Conservation (phyloP, 768 basidiomycete genomes). For the Phlebiopsis gigantea region DNA sequence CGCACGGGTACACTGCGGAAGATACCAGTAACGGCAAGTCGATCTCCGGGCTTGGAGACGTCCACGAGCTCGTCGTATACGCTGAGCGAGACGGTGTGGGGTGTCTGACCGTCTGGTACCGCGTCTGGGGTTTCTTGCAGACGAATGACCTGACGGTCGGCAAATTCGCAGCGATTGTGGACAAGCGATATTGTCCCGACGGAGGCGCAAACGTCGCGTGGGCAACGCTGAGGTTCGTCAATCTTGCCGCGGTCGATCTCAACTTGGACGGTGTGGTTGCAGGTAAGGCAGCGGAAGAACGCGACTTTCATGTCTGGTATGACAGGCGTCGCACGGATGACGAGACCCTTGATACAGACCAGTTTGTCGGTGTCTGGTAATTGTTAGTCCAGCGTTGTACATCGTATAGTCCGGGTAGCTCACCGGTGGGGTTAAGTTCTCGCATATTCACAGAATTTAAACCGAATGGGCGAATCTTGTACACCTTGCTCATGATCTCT, state of each 20-base stretch:
- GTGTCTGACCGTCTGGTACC: conserved; percentile 97
- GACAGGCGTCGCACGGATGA: conserved; percentile 95
- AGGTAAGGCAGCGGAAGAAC: conserved; percentile 95
- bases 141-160: conserved; percentile 91
- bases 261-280: conserved; percentile 94
- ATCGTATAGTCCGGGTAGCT: too few relatives aligned
- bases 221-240: conserved; percentile 86
- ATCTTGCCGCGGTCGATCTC: conserved; percentile 99
- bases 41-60: conserved; percentile 92
- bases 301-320: conserved; percentile 99
- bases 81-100: conserved; percentile 93
- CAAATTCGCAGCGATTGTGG: conserved; percentile 96
- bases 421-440: conserved; percentile 89
- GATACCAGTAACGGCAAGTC: conserved; percentile 86
- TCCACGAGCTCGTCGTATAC: conserved; percentile 99
- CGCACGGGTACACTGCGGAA: conserved; percentile 95
- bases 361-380: conserved; percentile 92
- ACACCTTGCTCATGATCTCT: conserved; percentile 82
- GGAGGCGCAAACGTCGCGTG: conserved; percentile 86
- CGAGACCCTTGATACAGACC: conserved; percentile 91
- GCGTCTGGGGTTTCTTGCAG: conserved; percentile 97
- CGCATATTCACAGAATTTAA: conserved; percentile 87
- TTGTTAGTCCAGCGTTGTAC: background rate
- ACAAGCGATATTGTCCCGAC: conserved; percentile 91
- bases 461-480: conserved; percentile 92